Conservation (phyloP, 2,329 filamentous ascomycete species). For the Aspergillus sojae region DNA sequence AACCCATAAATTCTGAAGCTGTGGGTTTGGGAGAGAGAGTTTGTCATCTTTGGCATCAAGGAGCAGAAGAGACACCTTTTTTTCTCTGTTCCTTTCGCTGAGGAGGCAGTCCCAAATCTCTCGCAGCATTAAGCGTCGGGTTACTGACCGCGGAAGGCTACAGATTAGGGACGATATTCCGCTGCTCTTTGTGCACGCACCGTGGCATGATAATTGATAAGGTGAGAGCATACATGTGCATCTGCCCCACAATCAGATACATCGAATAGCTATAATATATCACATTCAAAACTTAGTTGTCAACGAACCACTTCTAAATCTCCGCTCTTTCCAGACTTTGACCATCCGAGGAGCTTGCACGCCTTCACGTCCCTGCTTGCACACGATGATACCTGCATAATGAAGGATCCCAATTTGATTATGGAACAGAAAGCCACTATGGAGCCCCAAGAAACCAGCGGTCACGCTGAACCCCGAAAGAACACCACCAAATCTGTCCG, state of each 20-base stretch:
- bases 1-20: slow-evolving; percentile 8
- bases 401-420: slow-evolving; percentile 40
- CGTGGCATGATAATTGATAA: slow-evolving; percentile 22
- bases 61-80: not conserved
- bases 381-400: slow-evolving; percentile 39
- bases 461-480: slow-evolving; percentile 35
- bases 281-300: not conserved
- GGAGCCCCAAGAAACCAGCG: slow-evolving; percentile 30
- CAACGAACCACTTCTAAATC: not conserved
- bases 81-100: not conserved
- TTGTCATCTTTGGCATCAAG: not conserved
- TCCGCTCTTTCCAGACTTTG: slow-evolving; percentile 11
- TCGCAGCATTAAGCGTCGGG: not conserved
- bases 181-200: slow-evolving; percentile 16
- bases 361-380: slow-evolving; percentile 15
- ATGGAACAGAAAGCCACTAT: slow-evolving; percentile 35
- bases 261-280: not conserved
- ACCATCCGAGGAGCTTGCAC: slow-evolving; percentile 14
- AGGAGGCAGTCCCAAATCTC: not conserved
- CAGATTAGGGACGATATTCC: slow-evolving; percentile 23
- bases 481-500: slow-evolving; percentile 37
- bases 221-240: slow-evolving; percentile 14
- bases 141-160: slow-evolving; percentile 13
- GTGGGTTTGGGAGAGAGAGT: slow-evolving; percentile 3
- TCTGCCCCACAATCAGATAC: slow-evolving; percentile 6